Conservation (phyloP, 148 eudicot genomes). For the Diospyros kaki region DNA sequence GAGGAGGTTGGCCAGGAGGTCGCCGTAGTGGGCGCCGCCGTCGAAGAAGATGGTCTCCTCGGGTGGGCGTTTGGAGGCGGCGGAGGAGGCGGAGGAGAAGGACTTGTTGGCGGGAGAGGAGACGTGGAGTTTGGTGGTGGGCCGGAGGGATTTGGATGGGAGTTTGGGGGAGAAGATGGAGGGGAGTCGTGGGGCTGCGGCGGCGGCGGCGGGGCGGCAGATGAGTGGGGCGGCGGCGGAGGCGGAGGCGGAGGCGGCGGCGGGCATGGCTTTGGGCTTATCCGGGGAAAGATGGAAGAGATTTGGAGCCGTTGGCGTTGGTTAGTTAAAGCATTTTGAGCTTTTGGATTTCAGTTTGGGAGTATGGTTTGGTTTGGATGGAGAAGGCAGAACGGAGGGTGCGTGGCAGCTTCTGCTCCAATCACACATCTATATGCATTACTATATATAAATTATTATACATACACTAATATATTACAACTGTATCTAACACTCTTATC, state of each 20-base stretch:
- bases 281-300: constrained; percentile 11
- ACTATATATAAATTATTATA: too few relatives aligned
- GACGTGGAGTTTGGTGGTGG: constrained; percentile 56
- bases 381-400: too few relatives aligned
- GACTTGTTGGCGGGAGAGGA: constrained; percentile 50
- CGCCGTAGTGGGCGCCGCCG: constrained; percentile 95
- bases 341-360: neutral
- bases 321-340: neutral
- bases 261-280: constrained; percentile 29
- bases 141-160: constrained; percentile 23
- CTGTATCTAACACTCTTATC: too few relatives aligned
- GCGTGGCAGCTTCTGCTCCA: too few relatives aligned
- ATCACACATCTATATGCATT: too few relatives aligned
- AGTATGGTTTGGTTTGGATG: too few relatives aligned
- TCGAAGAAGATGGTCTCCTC: constrained; percentile 75
- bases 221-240: constrained; percentile 16
- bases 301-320: neutral
- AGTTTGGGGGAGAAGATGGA: constrained; percentile 10
- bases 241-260: constrained; percentile 33
- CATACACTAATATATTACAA: too few relatives aligned
- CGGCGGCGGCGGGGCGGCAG: constrained; percentile 23
- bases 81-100: constrained; percentile 29
- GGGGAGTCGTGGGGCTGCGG: constrained; percentile 12
- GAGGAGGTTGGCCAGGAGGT: constrained; percentile 60
- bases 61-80: constrained; percentile 32